A percentile compares a stretch with the other conserved stretches of the same genome.
phyloP scores from a whole-genome alignment of 2,329 filamentous ascomycete species.

The Coleophoma cylindrospora region DNA sequence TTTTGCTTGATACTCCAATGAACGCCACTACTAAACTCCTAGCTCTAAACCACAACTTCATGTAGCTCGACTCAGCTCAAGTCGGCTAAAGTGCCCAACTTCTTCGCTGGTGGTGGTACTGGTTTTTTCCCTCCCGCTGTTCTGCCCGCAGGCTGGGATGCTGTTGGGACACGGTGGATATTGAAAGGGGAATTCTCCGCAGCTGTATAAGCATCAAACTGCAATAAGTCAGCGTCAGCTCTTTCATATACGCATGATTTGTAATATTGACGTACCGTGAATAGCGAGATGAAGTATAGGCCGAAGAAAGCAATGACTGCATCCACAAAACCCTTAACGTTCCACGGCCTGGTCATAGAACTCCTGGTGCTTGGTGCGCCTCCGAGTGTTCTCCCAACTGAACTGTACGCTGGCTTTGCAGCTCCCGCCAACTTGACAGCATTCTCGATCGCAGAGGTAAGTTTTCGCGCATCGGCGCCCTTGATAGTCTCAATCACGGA shows the following conservation, averaged over 20 bases:
- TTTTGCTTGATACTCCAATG: too few species aligned
- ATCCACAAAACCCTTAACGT: conserved; percentile 42
- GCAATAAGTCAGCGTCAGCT: conserved; percentile 1
- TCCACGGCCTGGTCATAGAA: conserved; percentile 20
- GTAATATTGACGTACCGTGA: conserved; percentile 42
- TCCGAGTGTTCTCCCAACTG: conserved; percentile 53
- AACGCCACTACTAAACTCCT: too few species aligned
- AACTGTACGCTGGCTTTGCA: conserved; percentile 44
- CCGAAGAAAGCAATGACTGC: conserved; percentile 50
- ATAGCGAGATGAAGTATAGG: conserved; percentile 56
- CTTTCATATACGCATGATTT: background rate
- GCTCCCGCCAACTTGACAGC: conserved; percentile 47
- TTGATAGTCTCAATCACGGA: conserved; percentile 69
- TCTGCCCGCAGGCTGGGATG: conserved; percentile 18
- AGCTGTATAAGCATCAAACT: conserved; percentile 58
- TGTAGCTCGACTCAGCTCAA: conserved; percentile 2
- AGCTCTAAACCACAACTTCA: too few species aligned
- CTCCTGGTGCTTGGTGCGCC: conserved; percentile 29
- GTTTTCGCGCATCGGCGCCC: conserved; percentile 73
- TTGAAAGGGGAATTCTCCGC: conserved; percentile 58
- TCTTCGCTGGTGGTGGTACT: conserved; percentile 21
- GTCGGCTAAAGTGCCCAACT: conserved; percentile 28
- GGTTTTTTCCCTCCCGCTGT: conserved; percentile 21
- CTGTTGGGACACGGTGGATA: conserved; percentile 33
- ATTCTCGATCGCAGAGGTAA: conserved; percentile 73